phyloP scores from a whole-genome alignment of 1,139 yeast genomes.

The Candida sp. region DNA sequence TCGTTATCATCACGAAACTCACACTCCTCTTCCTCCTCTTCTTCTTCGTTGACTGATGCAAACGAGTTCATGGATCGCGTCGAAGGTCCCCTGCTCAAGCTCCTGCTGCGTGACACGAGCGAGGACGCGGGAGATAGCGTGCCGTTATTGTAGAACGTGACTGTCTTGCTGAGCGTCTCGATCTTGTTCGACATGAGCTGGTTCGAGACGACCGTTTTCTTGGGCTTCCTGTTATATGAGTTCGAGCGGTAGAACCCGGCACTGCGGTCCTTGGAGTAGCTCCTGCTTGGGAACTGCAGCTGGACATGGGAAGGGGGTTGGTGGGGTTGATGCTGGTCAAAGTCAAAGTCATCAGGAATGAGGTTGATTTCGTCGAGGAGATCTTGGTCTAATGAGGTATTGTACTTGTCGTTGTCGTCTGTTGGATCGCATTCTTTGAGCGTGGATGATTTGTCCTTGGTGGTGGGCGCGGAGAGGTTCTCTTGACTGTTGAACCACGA shows the following conservation, averaged over 20 bases:
- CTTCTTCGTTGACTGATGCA: slow-evolving; percentile 26
- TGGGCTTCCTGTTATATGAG: slow-evolving; percentile 44
- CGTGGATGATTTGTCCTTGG: slow-evolving; percentile 1
- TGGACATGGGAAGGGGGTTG: not conserved
- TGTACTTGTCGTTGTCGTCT: slow-evolving; percentile 12
- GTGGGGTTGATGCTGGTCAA: slow-evolving; percentile 23
- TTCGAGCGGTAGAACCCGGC: slow-evolving; percentile 30
- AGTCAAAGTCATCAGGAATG: slow-evolving; percentile 65
- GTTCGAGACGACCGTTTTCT: slow-evolving; percentile 28
- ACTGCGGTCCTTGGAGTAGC: not conserved
- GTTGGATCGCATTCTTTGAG: slow-evolving; percentile 10
- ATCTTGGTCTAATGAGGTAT: slow-evolving; percentile 36
- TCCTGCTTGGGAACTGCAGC: slow-evolving; percentile 10
- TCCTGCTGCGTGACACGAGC: slow-evolving; percentile 12
- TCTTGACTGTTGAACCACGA: slow-evolving; percentile 46
- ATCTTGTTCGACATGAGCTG: slow-evolving; percentile 44
- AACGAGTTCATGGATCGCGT: slow-evolving; percentile 30
- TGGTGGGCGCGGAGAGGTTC: slow-evolving; percentile 12
- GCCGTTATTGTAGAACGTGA: slow-evolving; percentile 49
- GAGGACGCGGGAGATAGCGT: slow-evolving; percentile 12
- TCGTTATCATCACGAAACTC: slow-evolving; percentile 1
- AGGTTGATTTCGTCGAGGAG: slow-evolving; percentile 57
- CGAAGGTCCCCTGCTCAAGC: slow-evolving; percentile 32
- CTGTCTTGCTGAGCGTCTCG: slow-evolving; percentile 56
- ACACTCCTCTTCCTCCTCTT: slow-evolving; percentile 20